Conservation (phyloP, 129 eudicot genomes). For the Saposhnikovia divaricata region DNA sequence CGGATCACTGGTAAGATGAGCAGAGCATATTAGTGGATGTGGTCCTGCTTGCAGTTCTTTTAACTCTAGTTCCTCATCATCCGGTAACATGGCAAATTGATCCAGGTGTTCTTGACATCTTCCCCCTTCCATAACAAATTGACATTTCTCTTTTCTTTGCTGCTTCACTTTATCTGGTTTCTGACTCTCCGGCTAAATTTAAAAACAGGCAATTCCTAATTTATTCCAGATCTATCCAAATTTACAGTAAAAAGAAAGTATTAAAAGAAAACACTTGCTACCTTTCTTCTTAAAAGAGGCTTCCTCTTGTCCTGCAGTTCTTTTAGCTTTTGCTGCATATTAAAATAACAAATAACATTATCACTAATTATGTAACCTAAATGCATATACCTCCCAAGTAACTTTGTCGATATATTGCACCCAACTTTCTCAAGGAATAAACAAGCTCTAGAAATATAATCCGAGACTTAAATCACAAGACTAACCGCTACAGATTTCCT, state of each 20-base stretch:
- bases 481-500: slow-evolving; percentile 41
- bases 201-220: slow-evolving; percentile 4
- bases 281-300: slow-evolving; percentile 45
- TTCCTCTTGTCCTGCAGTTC: slow-evolving; percentile 52
- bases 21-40: slow-evolving; percentile 49
- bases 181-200: slow-evolving; percentile 39
- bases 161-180: slow-evolving; percentile 37
- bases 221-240: slow-evolving; percentile 6
- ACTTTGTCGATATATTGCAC: background rate
- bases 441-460: background rate
- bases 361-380: background rate
- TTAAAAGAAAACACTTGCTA: background rate
- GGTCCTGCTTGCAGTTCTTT: slow-evolving; percentile 73
- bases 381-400: background rate
- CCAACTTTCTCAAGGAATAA: background rate
- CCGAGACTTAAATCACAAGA: background rate
- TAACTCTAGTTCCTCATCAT: slow-evolving; percentile 93
- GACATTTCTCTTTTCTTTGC: slow-evolving; percentile 46
- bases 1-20: slow-evolving; percentile 56
- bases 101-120: slow-evolving; percentile 36
- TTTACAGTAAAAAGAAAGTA: background rate
- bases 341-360: background rate
- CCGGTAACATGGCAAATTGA: slow-evolving; percentile 39
- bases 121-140: slow-evolving; percentile 48
- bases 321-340: slow-evolving; percentile 47